Conservation (phyloP, 306 rosid species). For the Biancaea sappan region DNA sequence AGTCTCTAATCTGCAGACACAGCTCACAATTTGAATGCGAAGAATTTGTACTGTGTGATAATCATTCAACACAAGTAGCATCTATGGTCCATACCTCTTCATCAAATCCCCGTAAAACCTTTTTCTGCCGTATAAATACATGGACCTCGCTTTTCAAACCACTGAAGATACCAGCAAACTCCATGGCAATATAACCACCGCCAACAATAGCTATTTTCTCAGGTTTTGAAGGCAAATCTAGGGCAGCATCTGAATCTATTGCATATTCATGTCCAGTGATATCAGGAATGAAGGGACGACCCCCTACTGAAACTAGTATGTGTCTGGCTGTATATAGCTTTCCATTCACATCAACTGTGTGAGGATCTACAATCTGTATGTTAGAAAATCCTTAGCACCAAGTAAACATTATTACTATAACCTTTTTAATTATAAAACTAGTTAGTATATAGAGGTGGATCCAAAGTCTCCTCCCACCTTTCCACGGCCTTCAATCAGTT, state of each 20-base stretch:
- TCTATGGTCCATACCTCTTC: conserved; percentile 71
- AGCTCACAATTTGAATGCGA: conserved; percentile 35
- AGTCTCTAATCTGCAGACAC: conserved; percentile 79
- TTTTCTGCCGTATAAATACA: conserved; percentile 83
- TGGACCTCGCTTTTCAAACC: conserved; percentile 81
- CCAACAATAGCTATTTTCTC: conserved; percentile 93
- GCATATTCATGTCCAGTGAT: conserved; percentile 84
- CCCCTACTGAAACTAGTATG: conserved; percentile 85
- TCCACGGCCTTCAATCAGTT: conserved; percentile 91
- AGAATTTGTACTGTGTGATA: conserved; percentile 9
- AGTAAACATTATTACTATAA: not conserved
- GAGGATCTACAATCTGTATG: conserved; percentile 78
- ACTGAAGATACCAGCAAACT: conserved; percentile 96
- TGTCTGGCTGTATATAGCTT: conserved; percentile 82
- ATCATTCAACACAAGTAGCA: conserved; percentile 4
- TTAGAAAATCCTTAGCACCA: conserved; percentile 32
- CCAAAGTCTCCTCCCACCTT: conserved; percentile 55
- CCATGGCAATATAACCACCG: conserved; percentile 97
- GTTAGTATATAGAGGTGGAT: not conserved
- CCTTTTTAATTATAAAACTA: not conserved
- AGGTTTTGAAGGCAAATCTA: conserved; percentile 89
- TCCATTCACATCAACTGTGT: conserved; percentile 86
- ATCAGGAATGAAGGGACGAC: conserved; percentile 93
- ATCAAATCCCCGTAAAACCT: conserved; percentile 93
- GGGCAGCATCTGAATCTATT: conserved; percentile 97